Percentiles rank a stretch among this genome's conserved stretches.
Evolutionary conservation across 331 rosid species (phyloP).

Genomic region (Pyracantha coccinea): DNA sequence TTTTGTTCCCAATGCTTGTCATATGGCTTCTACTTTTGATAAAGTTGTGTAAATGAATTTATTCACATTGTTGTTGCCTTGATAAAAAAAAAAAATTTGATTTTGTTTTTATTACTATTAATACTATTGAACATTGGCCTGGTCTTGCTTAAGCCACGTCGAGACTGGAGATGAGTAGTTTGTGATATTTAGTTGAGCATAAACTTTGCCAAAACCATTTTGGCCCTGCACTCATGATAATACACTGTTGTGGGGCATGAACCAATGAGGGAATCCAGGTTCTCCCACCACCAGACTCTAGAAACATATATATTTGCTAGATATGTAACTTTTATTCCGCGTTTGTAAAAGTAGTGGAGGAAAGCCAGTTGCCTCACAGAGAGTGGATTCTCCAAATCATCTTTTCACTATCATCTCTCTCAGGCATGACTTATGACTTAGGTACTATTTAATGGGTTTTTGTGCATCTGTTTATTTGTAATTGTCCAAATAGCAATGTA

Average conservation of each 20-base stretch:
- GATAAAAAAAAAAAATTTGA: neutral
- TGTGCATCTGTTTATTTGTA: too few species aligned
- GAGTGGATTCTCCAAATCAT: constrained; percentile 31
- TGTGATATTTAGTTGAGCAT: neutral
- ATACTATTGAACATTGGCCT: neutral
- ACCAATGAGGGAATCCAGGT: neutral
- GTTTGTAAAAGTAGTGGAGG: constrained; percentile 63
- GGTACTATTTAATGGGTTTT: too few species aligned
- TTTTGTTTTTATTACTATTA: neutral
- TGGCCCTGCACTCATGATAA: neutral
- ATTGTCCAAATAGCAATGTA: too few species aligned
- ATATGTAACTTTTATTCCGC: neutral
- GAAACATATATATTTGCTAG: neutral
- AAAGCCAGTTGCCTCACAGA: constrained; percentile 52
- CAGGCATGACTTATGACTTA: too few species aligned
- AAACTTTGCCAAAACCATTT: neutral
- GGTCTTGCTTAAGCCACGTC: neutral
- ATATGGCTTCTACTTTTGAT: neutral
- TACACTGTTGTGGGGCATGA: neutral
- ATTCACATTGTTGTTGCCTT: neutral
- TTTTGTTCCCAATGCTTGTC: neutral
- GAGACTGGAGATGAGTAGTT: neutral
- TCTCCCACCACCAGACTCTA: neutral
- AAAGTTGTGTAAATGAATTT: neutral
- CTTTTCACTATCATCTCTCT: too few species aligned